Evolutionary conservation across 2,329 filamentous ascomycete species (phyloP), one percentile per base, ranked within the genome.

Genomic region (Phyllosticta capitalensis): DNA sequence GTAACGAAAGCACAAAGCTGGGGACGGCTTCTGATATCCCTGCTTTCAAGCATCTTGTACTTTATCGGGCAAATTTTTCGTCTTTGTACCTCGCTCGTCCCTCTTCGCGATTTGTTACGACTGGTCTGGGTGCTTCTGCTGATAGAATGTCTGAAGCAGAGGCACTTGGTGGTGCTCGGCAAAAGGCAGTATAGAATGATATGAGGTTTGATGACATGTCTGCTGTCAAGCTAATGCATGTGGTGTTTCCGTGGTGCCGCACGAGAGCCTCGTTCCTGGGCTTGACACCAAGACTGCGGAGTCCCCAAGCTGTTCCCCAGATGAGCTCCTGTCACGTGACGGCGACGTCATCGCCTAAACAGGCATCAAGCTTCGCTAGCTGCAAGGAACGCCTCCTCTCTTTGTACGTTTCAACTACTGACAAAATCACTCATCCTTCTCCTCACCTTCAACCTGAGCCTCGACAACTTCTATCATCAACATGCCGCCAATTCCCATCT

Each of bases 401-500:
- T 48, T 26, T 48, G n/a, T 55, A 45, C 19, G 28, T 24, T 21
- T 19, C 49, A 38, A 21, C 55, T 9, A 17, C 52, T 19, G 20
- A 22, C 24, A 3, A 30, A 50, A 38, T 22, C 52, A 22, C 22
- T 19, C 52, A 9, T 51, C 20, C 51, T 54, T 20, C 30, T 54
- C 14, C 20, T 20, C 22, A 28, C 22, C n/a, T 17, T 9, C 30
- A 26, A 38, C 22, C 10, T 51, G n/a, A n/a, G 7, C 26, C 21
- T 19, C 49, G 19, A 59, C 52, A 45, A 24, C 19, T 19, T 21
- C 26, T 24, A 55, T 21, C 20, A 48, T 26, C 61, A 73, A 49
- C 10, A 79, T 79, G 77, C 75, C 76, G 12, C 76, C 76, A 12
- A 74, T 79, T 52, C 75, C 70, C 51, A 71, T 78, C 59, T 75